These are phyloP conservation scores for Phytophthora colocasiae DNA, from an alignment of 352 stramenopile species.

Conservation along the genomic window DNA sequence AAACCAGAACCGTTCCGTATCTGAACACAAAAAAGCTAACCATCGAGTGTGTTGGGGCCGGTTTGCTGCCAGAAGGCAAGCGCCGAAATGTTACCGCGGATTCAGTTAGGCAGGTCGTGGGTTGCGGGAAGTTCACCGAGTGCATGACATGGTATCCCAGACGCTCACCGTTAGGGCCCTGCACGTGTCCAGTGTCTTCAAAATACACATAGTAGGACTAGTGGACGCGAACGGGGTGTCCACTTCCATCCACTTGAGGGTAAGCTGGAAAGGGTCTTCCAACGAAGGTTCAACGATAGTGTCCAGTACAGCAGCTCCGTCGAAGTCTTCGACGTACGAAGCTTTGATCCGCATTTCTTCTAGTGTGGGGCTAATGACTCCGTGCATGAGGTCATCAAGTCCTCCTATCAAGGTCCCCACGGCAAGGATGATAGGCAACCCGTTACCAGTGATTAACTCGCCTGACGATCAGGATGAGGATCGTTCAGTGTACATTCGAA, in stretches of 20 bases:
- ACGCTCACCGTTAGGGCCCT: background rate
- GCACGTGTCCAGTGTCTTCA: slow-evolving; percentile 9
- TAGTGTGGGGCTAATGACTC: slow-evolving; percentile 6
- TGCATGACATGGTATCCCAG: slow-evolving; percentile 20
- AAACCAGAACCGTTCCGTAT: no score
- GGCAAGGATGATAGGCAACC: slow-evolving; percentile 10
- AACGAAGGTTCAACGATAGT: background rate
- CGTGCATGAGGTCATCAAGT: slow-evolving; percentile 12
- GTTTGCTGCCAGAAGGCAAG: slow-evolving; percentile 26
- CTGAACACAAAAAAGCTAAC: no score
- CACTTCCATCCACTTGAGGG: slow-evolving; percentile 6
- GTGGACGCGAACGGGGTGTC: slow-evolving; percentile 12
- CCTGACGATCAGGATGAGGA: slow-evolving; percentile 7
- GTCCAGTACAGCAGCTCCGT: slow-evolving; percentile 14
- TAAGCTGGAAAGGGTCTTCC: background rate
- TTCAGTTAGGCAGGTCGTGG: background rate
- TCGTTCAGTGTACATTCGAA: slow-evolving; percentile 37
- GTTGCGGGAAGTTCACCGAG: slow-evolving; percentile 12
- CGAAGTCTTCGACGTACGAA: slow-evolving; percentile 14
- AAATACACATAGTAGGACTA: slow-evolving; percentile 17
- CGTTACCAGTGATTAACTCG: slow-evolving; percentile 13
- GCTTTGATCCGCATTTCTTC: slow-evolving; percentile 3
- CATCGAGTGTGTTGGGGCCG: slow-evolving; percentile 23
- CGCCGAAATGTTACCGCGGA: slow-evolving; percentile 20
- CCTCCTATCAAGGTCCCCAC: background rate